phyloP scores from a whole-genome alignment of 75 land plant genomes.

The Picea glauca region DNA sequence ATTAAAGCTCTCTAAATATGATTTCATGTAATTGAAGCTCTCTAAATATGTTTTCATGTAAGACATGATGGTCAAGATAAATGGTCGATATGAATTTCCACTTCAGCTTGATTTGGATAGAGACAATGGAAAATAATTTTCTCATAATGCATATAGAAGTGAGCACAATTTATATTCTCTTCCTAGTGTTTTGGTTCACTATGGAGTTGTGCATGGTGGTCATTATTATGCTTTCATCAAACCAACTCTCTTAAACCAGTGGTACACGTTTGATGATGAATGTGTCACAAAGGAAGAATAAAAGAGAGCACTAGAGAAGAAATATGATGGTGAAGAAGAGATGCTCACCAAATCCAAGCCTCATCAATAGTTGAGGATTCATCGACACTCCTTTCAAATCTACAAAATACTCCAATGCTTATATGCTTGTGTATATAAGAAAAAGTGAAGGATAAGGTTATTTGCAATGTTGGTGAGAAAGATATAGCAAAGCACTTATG shows the following conservation, averaged over 20 bases:
- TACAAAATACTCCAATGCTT: slow-evolving; percentile 74
- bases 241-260: background rate
- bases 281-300: slow-evolving; percentile 74
- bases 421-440: slow-evolving; percentile 86
- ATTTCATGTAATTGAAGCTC: no score
- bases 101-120: no score
- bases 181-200: no score
- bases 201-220: no score
- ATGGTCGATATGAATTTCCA: no score
- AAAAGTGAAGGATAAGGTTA: slow-evolving; percentile 79
- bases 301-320: slow-evolving; percentile 67
- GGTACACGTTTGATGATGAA: slow-evolving; percentile 89
- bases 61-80: no score
- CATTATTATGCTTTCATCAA: no score
- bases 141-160: no score
- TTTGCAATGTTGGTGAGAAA: slow-evolving; percentile 80
- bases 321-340: slow-evolving; percentile 92
- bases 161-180: no score
- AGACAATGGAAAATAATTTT: no score
- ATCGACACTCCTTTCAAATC: slow-evolving; percentile 79
- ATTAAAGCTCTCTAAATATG: no score
- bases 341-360: slow-evolving; percentile 80
- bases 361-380: slow-evolving; percentile 30
- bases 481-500: slow-evolving; percentile 64
- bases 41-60: no score